Evolutionary conservation across 2,329 filamentous ascomycete species (phyloP), one percentile per base, ranked within the genome.

Genomic region (Claviceps purpurea): DNA sequence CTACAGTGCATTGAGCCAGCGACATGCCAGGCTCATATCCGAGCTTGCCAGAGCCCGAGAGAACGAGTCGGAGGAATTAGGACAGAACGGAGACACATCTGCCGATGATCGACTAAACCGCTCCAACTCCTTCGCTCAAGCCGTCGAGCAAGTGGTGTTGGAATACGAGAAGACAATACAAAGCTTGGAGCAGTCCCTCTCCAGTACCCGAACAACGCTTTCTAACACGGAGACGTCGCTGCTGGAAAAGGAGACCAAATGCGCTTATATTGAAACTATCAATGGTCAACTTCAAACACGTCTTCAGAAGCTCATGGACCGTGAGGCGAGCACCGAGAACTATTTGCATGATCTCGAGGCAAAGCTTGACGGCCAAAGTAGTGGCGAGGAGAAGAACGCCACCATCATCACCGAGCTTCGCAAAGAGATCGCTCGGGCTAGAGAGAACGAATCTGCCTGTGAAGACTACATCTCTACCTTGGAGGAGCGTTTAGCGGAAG

Each of bases 101-200:
- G 87, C 83, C 51, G 89, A 91, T 64, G 90, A 96, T 65, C 80
- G 93, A 50, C 72, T 97, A 57, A 94, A 96, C 65, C 84, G 93
- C 42, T 98, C 94, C 18, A 95, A 94, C 65, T 94, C 88, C 0
- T 97, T 98, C 64, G 90, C 91, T 1, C 86, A 95, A 64, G 91
- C 91, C 30, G 91, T 98, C 20, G 93, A 98, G 62, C 87, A 95
- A 63, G 89, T 98, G 22, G 89, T 98, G 3, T 73, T 97, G 48
- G 93, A 98, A 68, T 98, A 98, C 64, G 94, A 98, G 67, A 97
- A 95, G 75, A 98, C 94, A 0, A 98, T 98, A 49, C 90, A 97
- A 65, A 85, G 81, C 50, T 77, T 98, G 16, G 93, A 98, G 67
- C 83, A 89, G 49, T 96, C 90, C 1, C 78, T 98, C 14, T 90